Evolutionary conservation across 2,329 filamentous ascomycete genomes (phyloP), one percentile per base, ranked within the genome.

Genomic region (Aureobasidium subglaciale): DNA sequence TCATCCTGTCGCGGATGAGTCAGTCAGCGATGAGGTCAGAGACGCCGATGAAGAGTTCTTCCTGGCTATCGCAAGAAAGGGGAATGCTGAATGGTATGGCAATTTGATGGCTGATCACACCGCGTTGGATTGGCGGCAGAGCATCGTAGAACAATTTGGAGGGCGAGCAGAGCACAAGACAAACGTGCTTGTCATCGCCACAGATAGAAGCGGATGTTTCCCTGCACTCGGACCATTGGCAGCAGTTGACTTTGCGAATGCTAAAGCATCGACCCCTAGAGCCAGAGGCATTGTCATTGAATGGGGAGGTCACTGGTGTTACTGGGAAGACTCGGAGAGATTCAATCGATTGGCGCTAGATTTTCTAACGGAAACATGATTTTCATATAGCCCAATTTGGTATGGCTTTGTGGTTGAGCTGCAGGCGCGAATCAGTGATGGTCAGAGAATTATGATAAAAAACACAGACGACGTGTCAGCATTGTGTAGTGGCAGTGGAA

Each of bases 281-380:
- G 46, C 46, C 2, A 13, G 13, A 20, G 46, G 46, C 22, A 10
- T 38, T 20, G 46, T 50, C 1, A 8, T 50, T 2, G 32, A 29
- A 50, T 50, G 46, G 46, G 46, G 46, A 40, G 46, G 46, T 8
- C 46, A 50, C 32, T 50, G 46, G 46, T 50, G 46, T 30, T 50
- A 50, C 34, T 50, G 46, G 46, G 45, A 38, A 22, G 46, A 50
- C 5, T 10, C 46, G 10, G 24, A 38, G n/a, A 38, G n/a, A 29
- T 50, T 50, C 24, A 40, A 50, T 22, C 34, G 5, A 16, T n/a
- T 50, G 22, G 46, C 34, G n/a, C 20, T 50, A 1, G 32, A 50
- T 8, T 50, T 50, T 24, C 15, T 50, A n/a, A n/a, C n/a, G n/a
- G n/a, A n/a, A n/a, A n/a, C n/a, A n/a, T n/a, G n/a, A n/a, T n/a